Conservation (phyloP, 2,329 filamentous ascomycete genomes). For the Thermoascus crustaceus region DNA sequence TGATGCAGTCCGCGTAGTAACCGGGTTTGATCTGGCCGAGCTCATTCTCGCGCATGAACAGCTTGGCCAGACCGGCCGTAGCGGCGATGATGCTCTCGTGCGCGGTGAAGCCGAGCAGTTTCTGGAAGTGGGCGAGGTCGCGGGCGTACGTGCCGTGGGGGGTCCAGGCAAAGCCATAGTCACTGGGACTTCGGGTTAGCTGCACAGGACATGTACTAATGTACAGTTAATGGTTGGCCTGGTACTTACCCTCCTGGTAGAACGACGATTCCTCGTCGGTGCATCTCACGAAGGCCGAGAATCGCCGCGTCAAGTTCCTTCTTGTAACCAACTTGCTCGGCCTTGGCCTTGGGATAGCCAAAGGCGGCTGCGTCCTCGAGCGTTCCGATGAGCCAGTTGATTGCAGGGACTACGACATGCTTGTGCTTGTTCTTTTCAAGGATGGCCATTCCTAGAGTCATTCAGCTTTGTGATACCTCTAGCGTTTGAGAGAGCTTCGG, state of each 20-base stretch:
- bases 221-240: no score
- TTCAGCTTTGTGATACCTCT: constrained; percentile 29
- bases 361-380: constrained; percentile 31
- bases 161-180: constrained; percentile 44
- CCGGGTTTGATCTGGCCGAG: constrained; percentile 37
- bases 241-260: constrained; percentile 31
- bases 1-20: constrained; percentile 38
- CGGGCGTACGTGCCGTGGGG: constrained; percentile 43
- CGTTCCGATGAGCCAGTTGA: constrained; percentile 38
- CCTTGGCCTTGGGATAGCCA: constrained; percentile 36
- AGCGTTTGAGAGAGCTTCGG: background rate
- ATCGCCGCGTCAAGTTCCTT: constrained; percentile 36
- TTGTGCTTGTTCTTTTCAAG: constrained; percentile 32
- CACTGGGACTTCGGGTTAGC: constrained; percentile 13
- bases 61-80: constrained; percentile 32
- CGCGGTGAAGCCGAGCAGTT: constrained; percentile 38
- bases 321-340: constrained; percentile 38
- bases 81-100: constrained; percentile 39
- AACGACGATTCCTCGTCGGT: constrained; percentile 37
- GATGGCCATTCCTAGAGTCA: constrained; percentile 21
- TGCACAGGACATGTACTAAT: no score
- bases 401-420: constrained; percentile 35
- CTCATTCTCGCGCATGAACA: constrained; percentile 31
- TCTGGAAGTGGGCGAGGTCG: constrained; percentile 41
- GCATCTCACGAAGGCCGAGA: constrained; percentile 37